Evolutionary conservation across 345 rosid species (phyloP).

Genomic region (Syzygium grande): DNA sequence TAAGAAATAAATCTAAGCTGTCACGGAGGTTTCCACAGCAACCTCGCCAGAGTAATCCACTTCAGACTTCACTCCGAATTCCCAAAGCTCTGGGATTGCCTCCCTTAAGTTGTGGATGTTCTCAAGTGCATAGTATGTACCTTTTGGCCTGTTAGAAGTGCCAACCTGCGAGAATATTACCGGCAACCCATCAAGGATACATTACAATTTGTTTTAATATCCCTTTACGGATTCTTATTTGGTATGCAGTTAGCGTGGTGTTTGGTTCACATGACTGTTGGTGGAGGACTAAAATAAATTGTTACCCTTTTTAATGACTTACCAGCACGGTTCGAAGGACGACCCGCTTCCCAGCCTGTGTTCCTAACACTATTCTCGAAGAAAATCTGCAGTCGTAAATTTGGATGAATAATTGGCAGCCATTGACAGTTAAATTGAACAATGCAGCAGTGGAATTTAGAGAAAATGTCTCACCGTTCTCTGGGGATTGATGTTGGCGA

Average conservation of each 20-base stretch:
- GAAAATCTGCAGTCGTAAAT: constrained; percentile 37
- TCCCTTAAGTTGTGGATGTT: constrained; percentile 59
- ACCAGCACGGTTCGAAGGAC: constrained; percentile 63
- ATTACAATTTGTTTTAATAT: not conserved
- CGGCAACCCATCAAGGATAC: not conserved
- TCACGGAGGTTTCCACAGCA: constrained; percentile 62
- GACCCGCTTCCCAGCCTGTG: constrained; percentile 58
- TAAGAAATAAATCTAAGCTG: constrained; percentile 28
- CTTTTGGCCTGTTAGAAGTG: constrained; percentile 45
- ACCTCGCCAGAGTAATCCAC: constrained; percentile 34
- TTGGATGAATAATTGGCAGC: not conserved
- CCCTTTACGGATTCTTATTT: not conserved
- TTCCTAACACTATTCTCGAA: constrained; percentile 74
- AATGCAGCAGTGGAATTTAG: not conserved
- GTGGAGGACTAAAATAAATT: not conserved
- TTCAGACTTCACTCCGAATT: constrained; percentile 40
- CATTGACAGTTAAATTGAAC: not conserved
- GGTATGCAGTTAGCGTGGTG: not conserved
- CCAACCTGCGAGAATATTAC: constrained; percentile 38
- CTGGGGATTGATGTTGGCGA: constrained; percentile 50
- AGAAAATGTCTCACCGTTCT: constrained; percentile 41
- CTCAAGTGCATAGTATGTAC: constrained; percentile 64
- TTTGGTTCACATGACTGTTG: not conserved
- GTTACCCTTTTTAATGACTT: constrained; percentile 5
- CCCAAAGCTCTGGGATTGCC: constrained; percentile 60